Base-by-base conservation (phyloP, 768 basidiomycete species). In the Psilocybe cyanescens region DNA sequence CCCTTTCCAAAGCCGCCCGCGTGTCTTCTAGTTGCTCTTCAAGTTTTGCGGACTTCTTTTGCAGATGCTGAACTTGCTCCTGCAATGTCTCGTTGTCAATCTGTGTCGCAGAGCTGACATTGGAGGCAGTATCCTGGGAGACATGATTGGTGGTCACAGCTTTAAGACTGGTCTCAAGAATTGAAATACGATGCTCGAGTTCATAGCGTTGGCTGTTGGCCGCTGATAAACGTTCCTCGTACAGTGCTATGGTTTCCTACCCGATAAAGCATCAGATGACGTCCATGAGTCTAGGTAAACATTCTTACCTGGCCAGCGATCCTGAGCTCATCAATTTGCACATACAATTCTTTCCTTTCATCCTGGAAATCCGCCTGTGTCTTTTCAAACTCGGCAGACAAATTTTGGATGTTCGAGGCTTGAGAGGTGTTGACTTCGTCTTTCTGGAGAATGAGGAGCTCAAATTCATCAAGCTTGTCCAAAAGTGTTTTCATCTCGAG, bases 81-180 rank as follows among this genome's bases (percentile, higher is more conserved):
- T 84, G 87, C 11, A 98, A 84, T 12, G 86, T 89, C 72, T 99
- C 95, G 68, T 98, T 98, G 74, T 99, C 96, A 64, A 99, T 99
- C 70, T 94, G 87, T 2, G 88, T 84, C 0, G 95, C 96, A 8
- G 93, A 88, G 4, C 85, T 79, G 29, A 39, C 71, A 60, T 37
- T 67, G 31, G 72, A 65, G 6, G 72, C 57, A 17, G 72, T n/a
- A 28, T 75, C 72, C 52, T 63, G 67, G 11, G 72, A 60, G 12
- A 66, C 65, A 28, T 72, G 72, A 61, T 73, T 70, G 7, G 76
- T 35, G n/a, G 76, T 72, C 60, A 54, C 49, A 35, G 65, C 54
- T 59, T 62, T 44, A 51, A 67, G 29, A 59, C 65, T 59, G 55
- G 83, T 82, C 68, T 94, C 88, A 7, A 94, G 76, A 0, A 76